Percentiles rank a stretch among this genome's conserved stretches.
These are phyloP conservation scores for Lachnellula suecica DNA, from an alignment of 2,329 filamentous ascomycete genomes.

Conservation along the genomic window DNA sequence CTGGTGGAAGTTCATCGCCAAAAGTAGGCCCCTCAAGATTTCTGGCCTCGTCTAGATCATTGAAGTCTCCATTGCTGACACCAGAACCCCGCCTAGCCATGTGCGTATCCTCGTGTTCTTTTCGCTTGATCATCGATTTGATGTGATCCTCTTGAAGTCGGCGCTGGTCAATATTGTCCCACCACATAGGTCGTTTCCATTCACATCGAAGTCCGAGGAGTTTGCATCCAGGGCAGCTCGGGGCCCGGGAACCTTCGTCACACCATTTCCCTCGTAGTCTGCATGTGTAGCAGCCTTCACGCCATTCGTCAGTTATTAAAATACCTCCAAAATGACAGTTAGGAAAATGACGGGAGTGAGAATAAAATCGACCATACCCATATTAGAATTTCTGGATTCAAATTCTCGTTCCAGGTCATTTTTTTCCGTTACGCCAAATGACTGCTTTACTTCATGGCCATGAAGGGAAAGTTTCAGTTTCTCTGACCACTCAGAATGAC, in stretches of 20 bases:
- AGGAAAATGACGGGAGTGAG: conserved; percentile 27
- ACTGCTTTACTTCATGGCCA: too few species aligned
- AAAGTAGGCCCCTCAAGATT: too few species aligned
- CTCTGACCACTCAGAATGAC: conserved; percentile 85
- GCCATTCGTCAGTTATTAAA: conserved; percentile 46
- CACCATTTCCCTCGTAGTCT: conserved; percentile 68
- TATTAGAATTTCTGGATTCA: background rate
- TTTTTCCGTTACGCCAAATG: too few species aligned
- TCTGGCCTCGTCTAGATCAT: too few species aligned
- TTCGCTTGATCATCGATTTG: conserved; percentile 96
- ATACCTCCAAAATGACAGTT: conserved; percentile 42
- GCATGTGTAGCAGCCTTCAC: conserved; percentile 65
- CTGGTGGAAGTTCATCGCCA: too few species aligned
- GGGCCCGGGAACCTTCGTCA: conserved; percentile 63
- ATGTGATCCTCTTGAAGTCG: conserved; percentile 89
- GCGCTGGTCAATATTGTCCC: conserved; percentile 88
- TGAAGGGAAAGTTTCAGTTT: conserved; percentile 59
- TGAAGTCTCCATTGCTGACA: too few species aligned
- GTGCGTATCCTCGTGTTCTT: too few species aligned
- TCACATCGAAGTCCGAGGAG: conserved; percentile 81
- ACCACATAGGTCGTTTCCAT: conserved; percentile 97
- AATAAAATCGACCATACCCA: conserved; percentile 42
- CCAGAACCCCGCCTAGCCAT: too few species aligned
- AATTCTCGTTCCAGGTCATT: conserved; percentile 6
- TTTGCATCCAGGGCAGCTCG: conserved; percentile 64